Conservation (phyloP, 345 rosid species). For the Hibiscus syriacus region DNA sequence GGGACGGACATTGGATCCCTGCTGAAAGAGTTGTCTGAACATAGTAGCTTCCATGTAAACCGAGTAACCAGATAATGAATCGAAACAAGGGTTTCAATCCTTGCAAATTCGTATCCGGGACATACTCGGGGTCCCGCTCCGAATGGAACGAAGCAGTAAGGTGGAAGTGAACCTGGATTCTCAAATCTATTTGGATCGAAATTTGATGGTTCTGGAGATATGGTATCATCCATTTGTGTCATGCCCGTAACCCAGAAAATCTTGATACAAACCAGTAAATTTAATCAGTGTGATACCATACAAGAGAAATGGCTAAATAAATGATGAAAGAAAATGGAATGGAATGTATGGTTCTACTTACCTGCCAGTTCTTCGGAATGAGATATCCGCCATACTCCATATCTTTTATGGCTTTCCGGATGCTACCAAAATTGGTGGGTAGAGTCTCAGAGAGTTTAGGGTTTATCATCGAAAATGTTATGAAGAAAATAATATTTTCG, state of each 20-base stretch:
- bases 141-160: conserved; percentile 38
- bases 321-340: background rate
- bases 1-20: conserved; percentile 47
- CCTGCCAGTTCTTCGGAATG: conserved; percentile 52
- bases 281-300: background rate
- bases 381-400: conserved; percentile 31
- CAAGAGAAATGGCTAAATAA: background rate
- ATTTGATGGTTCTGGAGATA: conserved; percentile 37
- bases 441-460: conserved; percentile 36
- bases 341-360: conserved; percentile 16
- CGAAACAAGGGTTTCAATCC: conserved; percentile 36
- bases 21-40: conserved; percentile 26
- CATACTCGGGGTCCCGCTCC: conserved; percentile 49
- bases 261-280: background rate
- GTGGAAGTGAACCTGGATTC: conserved; percentile 36
- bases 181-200: conserved; percentile 44
- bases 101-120: conserved; percentile 50
- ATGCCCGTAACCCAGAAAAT: conserved; percentile 6
- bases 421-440: conserved; percentile 41
- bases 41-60: conserved; percentile 34
- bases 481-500: too few relatives aligned
- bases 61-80: conserved; percentile 43
- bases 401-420: conserved; percentile 38
- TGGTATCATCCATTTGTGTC: conserved; percentile 36
- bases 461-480: too few relatives aligned